These are phyloP conservation scores for Pterocarpus macrocarpus DNA, from an alignment of 306 rosid genomes.

Conservation along the genomic window DNA sequence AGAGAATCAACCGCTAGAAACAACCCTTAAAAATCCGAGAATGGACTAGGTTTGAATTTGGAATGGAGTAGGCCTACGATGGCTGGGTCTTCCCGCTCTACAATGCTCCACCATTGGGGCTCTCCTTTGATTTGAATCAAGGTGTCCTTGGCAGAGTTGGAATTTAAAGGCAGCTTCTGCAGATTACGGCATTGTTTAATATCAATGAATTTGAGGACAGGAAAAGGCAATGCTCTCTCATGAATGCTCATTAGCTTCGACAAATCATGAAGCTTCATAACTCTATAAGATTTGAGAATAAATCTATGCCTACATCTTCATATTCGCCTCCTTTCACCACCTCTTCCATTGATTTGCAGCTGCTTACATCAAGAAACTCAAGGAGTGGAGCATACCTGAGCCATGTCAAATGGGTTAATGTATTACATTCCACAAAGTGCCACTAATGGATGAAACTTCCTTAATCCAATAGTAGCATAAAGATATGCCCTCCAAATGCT, in stretches of 20 bases:
- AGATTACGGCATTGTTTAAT: background rate
- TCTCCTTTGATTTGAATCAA: background rate
- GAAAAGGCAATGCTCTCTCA: too few relatives aligned
- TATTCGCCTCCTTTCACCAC: conserved; percentile 18
- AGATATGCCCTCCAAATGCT: background rate
- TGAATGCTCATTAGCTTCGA: too few relatives aligned
- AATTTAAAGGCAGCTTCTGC: conserved; percentile 30
- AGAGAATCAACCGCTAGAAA: background rate
- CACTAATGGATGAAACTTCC: background rate
- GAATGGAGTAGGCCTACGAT: background rate
- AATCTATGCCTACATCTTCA: background rate
- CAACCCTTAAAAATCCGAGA: too few relatives aligned
- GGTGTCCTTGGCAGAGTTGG: background rate
- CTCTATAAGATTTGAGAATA: background rate
- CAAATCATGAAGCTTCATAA: too few relatives aligned
- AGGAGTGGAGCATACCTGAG: conserved; percentile 36
- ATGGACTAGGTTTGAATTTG: background rate
- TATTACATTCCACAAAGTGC: rapidly evolving
- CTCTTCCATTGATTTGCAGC: background rate
- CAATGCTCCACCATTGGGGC: background rate
- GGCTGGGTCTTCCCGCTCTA: conserved; percentile 30
- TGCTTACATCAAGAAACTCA: rapidly evolving
- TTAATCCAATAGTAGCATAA: background rate
- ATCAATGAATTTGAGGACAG: background rate
- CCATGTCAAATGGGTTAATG: conserved; percentile 41